phyloP scores from a whole-genome alignment of 495 filamentous ascomycete species.

The Talaromyces trachyspermus region DNA sequence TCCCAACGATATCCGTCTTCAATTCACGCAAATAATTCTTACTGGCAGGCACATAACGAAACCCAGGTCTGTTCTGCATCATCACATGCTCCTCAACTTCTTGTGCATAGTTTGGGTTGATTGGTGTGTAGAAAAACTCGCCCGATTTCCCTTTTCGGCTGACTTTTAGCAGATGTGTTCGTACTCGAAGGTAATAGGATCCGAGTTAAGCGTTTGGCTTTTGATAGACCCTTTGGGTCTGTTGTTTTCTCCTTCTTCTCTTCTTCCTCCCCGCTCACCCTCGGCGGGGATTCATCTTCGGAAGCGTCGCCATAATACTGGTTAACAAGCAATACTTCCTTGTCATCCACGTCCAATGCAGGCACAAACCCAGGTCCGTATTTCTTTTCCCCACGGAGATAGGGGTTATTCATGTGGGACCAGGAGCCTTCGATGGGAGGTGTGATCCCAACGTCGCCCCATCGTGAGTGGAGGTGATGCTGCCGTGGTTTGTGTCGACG shows the following conservation, averaged over 20 bases:
- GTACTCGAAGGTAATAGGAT: conserved; percentile 5
- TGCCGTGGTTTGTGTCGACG: conserved; percentile 22
- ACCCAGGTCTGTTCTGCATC: conserved; percentile 11
- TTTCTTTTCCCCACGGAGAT: conserved; percentile 13
- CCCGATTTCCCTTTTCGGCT: neutral
- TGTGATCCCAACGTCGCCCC: conserved; percentile 32
- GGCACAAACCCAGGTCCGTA: conserved; percentile 26
- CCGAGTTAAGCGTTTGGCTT: conserved; percentile 2
- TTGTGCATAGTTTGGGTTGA: conserved; percentile 8
- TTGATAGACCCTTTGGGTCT: conserved; percentile 4
- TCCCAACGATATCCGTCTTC: neutral
- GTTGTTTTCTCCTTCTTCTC: conserved; percentile 10
- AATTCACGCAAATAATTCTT: conserved; percentile 18
- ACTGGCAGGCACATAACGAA: conserved; percentile 31
- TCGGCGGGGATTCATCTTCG: conserved; percentile 17
- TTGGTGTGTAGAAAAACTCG: conserved; percentile 11
- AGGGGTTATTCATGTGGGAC: conserved; percentile 33
- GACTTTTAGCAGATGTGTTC: neutral
- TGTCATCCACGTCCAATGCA: conserved; percentile 10
- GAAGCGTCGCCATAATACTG: conserved; percentile 6
- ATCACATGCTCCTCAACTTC: conserved; percentile 24
- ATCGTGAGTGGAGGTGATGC: conserved; percentile 28
- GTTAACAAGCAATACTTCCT: conserved; percentile 4
- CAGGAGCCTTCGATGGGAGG: conserved; percentile 35
- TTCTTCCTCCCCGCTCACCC: conserved; percentile 9